Percentiles rank a stretch among this genome's conserved stretches.
These are phyloP conservation scores for Colletotrichum lindemuthianum DNA, from an alignment of 2,329 filamentous ascomycete species.

Conservation along the genomic window DNA sequence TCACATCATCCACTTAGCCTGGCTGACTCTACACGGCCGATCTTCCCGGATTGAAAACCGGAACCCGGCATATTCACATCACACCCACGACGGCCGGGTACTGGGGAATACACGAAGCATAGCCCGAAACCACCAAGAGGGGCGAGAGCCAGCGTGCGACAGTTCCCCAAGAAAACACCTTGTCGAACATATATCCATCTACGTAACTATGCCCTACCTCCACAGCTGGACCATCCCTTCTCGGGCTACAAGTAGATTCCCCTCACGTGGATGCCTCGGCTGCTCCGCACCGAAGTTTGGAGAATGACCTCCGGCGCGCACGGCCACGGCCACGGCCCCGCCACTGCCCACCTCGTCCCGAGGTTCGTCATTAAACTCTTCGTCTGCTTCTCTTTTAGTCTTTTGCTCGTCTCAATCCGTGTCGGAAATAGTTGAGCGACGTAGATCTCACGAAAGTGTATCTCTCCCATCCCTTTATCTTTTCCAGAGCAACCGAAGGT, in stretches of 20 bases:
- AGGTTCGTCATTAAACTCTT: conserved; percentile 23
- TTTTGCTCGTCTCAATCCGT: not conserved
- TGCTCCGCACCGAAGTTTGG: conserved; percentile 22
- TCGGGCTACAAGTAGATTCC: not conserved
- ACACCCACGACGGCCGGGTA: too few species aligned
- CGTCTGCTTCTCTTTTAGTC: not conserved
- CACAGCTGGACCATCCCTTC: not conserved
- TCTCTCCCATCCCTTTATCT: conserved; percentile 7
- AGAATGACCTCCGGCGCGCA: conserved; percentile 22
- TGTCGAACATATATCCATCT: not conserved
- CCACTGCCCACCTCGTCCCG: conserved; percentile 28
- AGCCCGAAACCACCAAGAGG: too few species aligned
- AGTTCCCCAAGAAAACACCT: not conserved
- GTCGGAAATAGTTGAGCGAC: conserved; percentile 7
- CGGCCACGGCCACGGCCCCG: conserved; percentile 30
- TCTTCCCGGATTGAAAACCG: too few species aligned
- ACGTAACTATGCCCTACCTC: not conserved
- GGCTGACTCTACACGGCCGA: too few species aligned
- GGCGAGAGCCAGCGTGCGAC: not conserved
- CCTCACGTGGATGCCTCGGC: conserved; percentile 34
- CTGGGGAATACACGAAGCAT: too few species aligned
- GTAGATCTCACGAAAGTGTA: conserved; percentile 5
- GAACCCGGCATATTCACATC: too few species aligned
- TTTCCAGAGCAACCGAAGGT: conserved; percentile 7
- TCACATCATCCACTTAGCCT: not conserved